These are phyloP conservation scores for Aspergillus alliaceus DNA, from an alignment of 2,329 filamentous ascomycete genomes.

Conservation along the genomic window DNA sequence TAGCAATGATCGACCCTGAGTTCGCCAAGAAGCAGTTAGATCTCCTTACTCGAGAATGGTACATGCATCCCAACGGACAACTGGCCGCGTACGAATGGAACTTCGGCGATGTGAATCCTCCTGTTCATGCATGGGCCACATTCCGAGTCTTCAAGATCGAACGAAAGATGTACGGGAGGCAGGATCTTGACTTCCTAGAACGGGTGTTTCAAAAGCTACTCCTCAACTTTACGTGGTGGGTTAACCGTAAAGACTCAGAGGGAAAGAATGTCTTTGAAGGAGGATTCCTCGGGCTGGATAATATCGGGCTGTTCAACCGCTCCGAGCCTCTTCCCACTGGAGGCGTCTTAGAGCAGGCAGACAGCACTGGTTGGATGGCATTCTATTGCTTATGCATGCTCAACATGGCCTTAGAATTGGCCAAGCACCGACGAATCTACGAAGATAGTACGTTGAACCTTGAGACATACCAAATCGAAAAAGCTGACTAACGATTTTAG, in stretches of 20 bases:
- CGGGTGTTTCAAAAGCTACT: constrained; percentile 94
- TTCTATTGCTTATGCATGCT: constrained; percentile 97
- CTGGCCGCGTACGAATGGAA: constrained; percentile 96
- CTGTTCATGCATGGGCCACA: constrained; percentile 92
- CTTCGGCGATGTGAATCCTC: constrained; percentile 94
- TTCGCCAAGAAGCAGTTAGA: constrained; percentile 98
- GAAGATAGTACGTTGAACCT: constrained; percentile 63
- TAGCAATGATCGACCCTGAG: constrained; percentile 96
- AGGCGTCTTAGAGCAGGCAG: constrained; percentile 90
- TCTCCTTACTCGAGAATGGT: constrained; percentile 95
- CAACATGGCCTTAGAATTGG: constrained; percentile 91
- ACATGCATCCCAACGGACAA: constrained; percentile 97
- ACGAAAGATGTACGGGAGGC: constrained; percentile 91
- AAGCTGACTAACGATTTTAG: constrained; percentile 31
- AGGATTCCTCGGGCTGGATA: constrained; percentile 92
- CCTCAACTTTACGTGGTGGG: constrained; percentile 99
- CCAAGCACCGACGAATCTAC: constrained; percentile 91
- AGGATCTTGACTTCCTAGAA: constrained; percentile 94
- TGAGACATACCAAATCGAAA: neutral
- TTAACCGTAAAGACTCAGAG: constrained; percentile 90
- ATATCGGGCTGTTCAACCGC: constrained; percentile 95
- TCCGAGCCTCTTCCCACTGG: constrained; percentile 93
- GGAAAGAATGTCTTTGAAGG: constrained; percentile 98
- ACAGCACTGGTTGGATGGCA: constrained; percentile 98
- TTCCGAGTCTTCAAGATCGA: constrained; percentile 98